Conservation (phyloP, 2,329 filamentous ascomycete genomes). For the Ilyonectria sp. region DNA sequence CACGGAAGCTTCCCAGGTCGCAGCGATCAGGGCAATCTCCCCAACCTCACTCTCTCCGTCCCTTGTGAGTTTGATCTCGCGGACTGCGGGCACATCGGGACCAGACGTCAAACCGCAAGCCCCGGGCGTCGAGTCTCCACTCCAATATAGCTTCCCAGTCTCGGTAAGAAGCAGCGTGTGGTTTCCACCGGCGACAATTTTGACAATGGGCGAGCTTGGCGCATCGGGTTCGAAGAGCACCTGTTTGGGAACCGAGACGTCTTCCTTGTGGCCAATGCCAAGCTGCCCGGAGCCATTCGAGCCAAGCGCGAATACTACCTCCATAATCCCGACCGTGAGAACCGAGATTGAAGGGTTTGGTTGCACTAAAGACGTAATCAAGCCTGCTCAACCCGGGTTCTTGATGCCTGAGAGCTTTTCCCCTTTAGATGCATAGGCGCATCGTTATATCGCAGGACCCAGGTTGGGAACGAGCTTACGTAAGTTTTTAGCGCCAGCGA, state of each 20-base stretch:
- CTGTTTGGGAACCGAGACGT: conserved; percentile 76
- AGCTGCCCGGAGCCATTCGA: conserved; percentile 86
- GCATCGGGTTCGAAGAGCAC: conserved; percentile 68
- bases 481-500: conserved; percentile 39
- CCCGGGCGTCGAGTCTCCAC: conserved; percentile 72
- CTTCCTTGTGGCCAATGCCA: conserved; percentile 79
- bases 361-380: not conserved
- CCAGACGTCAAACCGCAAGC: conserved; percentile 65
- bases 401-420: conserved; percentile 18
- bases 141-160: conserved; percentile 73
- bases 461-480: conserved; percentile 32
- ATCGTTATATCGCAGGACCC: conserved; percentile 44
- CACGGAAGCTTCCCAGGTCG: conserved; percentile 85
- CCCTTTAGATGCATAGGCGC: conserved; percentile 43
- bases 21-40: conserved; percentile 66
- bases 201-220: conserved; percentile 54
- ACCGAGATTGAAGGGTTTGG: conserved; percentile 17
- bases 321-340: conserved; percentile 52
- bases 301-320: conserved; percentile 77
- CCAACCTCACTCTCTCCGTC: conserved; percentile 49
- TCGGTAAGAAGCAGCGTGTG: conserved; percentile 83
- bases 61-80: conserved; percentile 54
- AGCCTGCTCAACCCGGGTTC: conserved; percentile 5
- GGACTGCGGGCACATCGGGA: conserved; percentile 56
- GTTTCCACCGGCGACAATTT: conserved; percentile 80